These are phyloP conservation scores for Phaseolus coccineus DNA, from an alignment of 331 rosid genomes.

Conservation along the genomic window DNA sequence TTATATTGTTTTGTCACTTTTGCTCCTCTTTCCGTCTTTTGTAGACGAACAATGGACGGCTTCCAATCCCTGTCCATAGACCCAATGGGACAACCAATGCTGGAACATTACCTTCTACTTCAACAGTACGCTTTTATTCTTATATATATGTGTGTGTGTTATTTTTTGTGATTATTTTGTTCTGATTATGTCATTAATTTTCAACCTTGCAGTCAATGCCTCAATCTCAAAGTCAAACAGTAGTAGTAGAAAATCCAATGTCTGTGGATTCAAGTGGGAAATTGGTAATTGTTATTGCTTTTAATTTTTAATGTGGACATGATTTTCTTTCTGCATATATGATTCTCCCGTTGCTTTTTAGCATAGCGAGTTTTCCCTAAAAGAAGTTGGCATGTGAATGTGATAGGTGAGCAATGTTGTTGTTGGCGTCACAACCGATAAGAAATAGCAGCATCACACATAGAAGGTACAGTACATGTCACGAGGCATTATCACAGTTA, in stretches of 20 bases:
- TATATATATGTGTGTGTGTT: not conserved
- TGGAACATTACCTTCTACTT: conserved; percentile 73
- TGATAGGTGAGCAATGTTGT: conserved; percentile 97
- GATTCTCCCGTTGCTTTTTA: conserved; percentile 9
- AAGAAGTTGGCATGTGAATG: conserved; percentile 45
- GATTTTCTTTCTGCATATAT: conserved; percentile 13
- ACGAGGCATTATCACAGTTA: conserved; percentile 42
- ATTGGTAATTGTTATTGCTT: conserved; percentile 62
- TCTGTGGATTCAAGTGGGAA: conserved; percentile 92
- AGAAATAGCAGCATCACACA: conserved; percentile 56
- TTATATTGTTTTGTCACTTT: not conserved
- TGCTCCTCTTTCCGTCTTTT: conserved; percentile 33
- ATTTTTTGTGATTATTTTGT: conserved; percentile 8
- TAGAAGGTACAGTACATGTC: conserved; percentile 32
- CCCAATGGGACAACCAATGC: conserved; percentile 71
- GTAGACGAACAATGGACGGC: conserved; percentile 73
- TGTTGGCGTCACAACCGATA: conserved; percentile 89
- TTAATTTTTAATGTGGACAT: conserved; percentile 19
- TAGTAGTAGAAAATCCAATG: conserved; percentile 98
- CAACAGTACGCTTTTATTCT: conserved; percentile 58
- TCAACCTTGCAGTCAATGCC: conserved; percentile 59
- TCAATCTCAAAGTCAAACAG: conserved; percentile 83
- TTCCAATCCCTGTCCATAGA: conserved; percentile 84
- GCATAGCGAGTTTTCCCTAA: conserved; percentile 25
- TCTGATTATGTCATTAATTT: conserved; percentile 33